Evolutionary conservation across 345 rosid species (phyloP), one percentile per base, ranked within the genome.

Genomic region (Salix dunnii): DNA sequence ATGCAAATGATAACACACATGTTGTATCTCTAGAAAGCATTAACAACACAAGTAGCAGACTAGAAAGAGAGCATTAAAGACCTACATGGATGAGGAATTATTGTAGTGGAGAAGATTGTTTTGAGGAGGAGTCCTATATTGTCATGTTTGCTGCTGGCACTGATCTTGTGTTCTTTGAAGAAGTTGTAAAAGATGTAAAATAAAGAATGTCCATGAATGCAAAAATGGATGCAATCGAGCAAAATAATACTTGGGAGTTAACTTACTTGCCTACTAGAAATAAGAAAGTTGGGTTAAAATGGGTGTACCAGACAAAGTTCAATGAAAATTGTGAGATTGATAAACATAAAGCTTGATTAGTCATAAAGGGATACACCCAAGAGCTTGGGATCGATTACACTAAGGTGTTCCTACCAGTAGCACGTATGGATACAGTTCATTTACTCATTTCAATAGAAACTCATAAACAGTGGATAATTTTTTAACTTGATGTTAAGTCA

Each of bases 401-500:
- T 7, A 0, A 42, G 9, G 14, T 42, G 46, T 42, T 42, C 9
- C 2, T 13, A 27, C 51, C 33, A 0, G 12, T 72, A n/a, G 51
- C 75, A 6, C 10, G 49, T 12, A 55, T 65, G 67, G 75, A 72
- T 35, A 72, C 51, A 2, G 36, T 72, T 20, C 6, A 49, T 13
- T 30, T n/a, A 5, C 2, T 35, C 1, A 12, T 72, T 1, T 40
- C 67, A 9, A 0, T 72, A 20, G 67, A 42, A 13, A 28, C 75
- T 31, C 42, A 30, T 7, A 40, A 28, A 11, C 21, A 42, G 8
- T 35, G 63, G 30, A 9, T 0, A 2, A 42, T 72, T 12, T 72
- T 28, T 58, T 18, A 72, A 2, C 31, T 72, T 10, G 75, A 74
- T 18, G 69, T 74, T 6, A 74, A 74, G 51, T 53, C 31, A 28